phyloP scores from a whole-genome alignment of 2,329 filamentous ascomycete species.

The Elsinoe fawcettii region DNA sequence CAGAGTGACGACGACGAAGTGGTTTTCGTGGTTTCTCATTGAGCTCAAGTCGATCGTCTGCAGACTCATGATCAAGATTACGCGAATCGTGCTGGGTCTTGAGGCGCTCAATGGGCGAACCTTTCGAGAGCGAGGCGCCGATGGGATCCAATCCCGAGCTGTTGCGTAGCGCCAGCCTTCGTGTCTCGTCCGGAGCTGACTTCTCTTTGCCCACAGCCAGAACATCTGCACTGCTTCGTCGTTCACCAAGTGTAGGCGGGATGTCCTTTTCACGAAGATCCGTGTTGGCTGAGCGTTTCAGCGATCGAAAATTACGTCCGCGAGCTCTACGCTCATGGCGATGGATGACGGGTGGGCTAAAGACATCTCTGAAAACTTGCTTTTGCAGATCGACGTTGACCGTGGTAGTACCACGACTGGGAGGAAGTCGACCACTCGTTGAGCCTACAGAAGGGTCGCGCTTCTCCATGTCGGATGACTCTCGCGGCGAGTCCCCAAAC shows the following conservation, averaged over 20 bases:
- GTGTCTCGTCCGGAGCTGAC: slow-evolving; percentile 30
- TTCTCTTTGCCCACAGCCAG: slow-evolving; percentile 24
- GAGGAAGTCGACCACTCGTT: slow-evolving; percentile 24
- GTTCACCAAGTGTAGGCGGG: slow-evolving; percentile 23
- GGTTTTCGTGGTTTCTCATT: slow-evolving; percentile 16
- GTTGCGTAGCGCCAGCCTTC: slow-evolving; percentile 37
- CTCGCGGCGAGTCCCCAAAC: slow-evolving; percentile 12
- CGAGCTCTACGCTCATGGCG: slow-evolving; percentile 66
- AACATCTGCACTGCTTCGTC: slow-evolving; percentile 34
- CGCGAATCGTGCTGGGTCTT: background rate
- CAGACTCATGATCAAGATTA: slow-evolving; percentile 7
- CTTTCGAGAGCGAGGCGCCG: background rate
- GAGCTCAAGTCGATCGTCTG: slow-evolving; percentile 4
- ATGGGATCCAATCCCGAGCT: slow-evolving; percentile 5
- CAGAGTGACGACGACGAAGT: slow-evolving; percentile 68
- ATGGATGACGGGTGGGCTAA: slow-evolving; percentile 73
- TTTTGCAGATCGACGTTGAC: slow-evolving; percentile 83
- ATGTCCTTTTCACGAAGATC: slow-evolving; percentile 4
- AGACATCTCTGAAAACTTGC: slow-evolving; percentile 87
- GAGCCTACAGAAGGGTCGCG: slow-evolving; percentile 5
- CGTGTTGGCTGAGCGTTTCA: slow-evolving; percentile 19
- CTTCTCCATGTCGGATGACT: slow-evolving; percentile 2
- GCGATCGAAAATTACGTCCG: slow-evolving; percentile 58
- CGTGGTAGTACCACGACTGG: slow-evolving; percentile 80
- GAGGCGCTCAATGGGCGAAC: background rate